phyloP scores from a whole-genome alignment of 2,329 filamentous ascomycete genomes.

The Harringtonia aguacate region DNA sequence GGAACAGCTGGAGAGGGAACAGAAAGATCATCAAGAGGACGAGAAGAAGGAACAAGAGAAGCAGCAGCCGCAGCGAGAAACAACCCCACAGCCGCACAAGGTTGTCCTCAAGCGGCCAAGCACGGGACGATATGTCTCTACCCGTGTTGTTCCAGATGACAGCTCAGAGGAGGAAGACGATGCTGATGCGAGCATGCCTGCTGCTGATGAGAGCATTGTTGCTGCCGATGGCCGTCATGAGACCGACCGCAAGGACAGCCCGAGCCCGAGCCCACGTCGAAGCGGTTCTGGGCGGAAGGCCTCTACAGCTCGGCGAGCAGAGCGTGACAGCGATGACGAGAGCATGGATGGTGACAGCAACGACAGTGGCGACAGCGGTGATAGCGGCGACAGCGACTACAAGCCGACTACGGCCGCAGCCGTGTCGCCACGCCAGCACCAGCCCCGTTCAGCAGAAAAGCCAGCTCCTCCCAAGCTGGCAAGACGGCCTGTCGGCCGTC shows the following conservation, averaged over 20 bases:
- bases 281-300: neutral
- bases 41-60: neutral
- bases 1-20: neutral
- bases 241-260: no score
- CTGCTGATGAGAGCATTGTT: neutral
- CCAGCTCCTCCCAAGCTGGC: no score
- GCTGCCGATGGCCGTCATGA: no score
- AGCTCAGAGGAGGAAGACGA: conserved; percentile 16
- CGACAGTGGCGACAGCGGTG: neutral
- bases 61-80: conserved; percentile 14
- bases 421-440: neutral
- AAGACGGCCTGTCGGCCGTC: no score
- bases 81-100: conserved; percentile 19
- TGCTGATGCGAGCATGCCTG: conserved; percentile 11
- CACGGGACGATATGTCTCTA: conserved; percentile 12
- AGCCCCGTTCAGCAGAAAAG: neutral
- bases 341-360: neutral
- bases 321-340: neutral
- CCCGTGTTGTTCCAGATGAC: conserved; percentile 11
- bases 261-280: neutral
- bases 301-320: neutral
- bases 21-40: neutral
- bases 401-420: neutral
- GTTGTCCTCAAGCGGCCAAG: conserved; percentile 33
- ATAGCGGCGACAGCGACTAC: neutral